Evolutionary conservation across 352 stramenopile genomes (phyloP), one percentile per base, ranked within the genome.

Genomic region (Pythium rhizo-oryzae): DNA sequence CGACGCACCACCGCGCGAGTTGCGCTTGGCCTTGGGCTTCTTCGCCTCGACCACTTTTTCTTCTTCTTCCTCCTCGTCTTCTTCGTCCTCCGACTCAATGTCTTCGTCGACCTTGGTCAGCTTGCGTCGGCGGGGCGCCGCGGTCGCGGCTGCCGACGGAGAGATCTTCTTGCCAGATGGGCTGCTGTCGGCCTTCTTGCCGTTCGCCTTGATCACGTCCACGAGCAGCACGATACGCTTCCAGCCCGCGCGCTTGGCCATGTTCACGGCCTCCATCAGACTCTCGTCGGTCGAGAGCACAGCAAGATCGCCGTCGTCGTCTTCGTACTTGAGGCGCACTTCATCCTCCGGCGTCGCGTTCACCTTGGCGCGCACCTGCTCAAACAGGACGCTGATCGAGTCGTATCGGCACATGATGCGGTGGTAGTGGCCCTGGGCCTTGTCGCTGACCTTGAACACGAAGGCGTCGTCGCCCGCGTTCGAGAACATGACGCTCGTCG

Each of bases 401-500:
- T 95, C 84, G 69, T 89, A 94, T 15, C 77, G 77, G 46, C 85
- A 92, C 75, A 94, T 83, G 59, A 97, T 87, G 46, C 89, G 89
- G 70, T 97, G 88, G 69, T 92, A 94, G 59, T 96, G 87, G 19
- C 87, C 87, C 61, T 91, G 77, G 15, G 77, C 75, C 39, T 81
- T 82, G 55, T 96, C 88, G 58, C 85, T 96, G 44, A 97, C 85
- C 71, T 97, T 97, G 75, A 97, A 97, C 33, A 97, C 78, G 58
- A 94, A 97, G 55, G 72, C 76, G 13, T 94, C 88, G 41, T 95
- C 87, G 19, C 75, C 74, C 51, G 76, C 72, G 50, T 87, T 87
- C 37, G 82, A 77, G 69, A 87, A 88, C 74, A 94, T 70, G 15
- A 90, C 80, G 46, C 83, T 95, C 33, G 85, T 93, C 7, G 82